Percentiles rank a stretch among this genome's conserved stretches.
Conservation (phyloP, 257 asterid genomes). For the Solanum commersonii region DNA sequence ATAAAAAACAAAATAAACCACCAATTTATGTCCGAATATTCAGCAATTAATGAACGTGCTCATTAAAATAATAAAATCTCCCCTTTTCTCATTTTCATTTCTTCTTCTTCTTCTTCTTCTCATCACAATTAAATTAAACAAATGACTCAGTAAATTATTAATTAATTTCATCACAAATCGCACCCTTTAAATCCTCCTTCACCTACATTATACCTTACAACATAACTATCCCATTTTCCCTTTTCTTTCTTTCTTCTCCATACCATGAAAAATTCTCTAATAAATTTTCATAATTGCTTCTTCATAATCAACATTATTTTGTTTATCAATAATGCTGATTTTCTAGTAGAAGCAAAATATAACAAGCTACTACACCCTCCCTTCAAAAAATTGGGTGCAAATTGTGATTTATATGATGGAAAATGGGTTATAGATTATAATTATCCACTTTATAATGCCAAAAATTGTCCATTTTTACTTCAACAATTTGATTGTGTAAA, state of each 20-base stretch:
- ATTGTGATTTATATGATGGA: constrained; percentile 18
- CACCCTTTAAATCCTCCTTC: not conserved
- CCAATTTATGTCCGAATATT: not conserved
- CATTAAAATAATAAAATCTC: not conserved
- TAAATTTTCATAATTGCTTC: not conserved
- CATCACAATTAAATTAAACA: not conserved
- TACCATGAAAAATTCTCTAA: not conserved
- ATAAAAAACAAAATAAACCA: not conserved
- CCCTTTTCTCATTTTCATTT: not conserved
- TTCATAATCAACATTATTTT: not conserved
- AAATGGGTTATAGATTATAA: constrained; percentile 19
- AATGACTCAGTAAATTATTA: not conserved
- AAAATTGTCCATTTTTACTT: constrained; percentile 13
- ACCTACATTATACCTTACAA: not conserved
- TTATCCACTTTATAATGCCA: constrained; percentile 11
- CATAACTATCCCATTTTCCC: not conserved
- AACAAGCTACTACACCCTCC: not conserved
- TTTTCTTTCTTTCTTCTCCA: not conserved
- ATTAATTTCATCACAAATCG: not conserved
- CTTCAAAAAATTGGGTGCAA: not conserved
- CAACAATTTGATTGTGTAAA: constrained; percentile 13
- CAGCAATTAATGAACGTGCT: not conserved
- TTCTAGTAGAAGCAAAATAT: not conserved
- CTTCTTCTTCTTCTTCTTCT: not conserved
- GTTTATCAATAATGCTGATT: not conserved